These are phyloP conservation scores for Microdochium bolleyi DNA, from an alignment of 2,329 filamentous ascomycete genomes.

Conservation along the genomic window DNA sequence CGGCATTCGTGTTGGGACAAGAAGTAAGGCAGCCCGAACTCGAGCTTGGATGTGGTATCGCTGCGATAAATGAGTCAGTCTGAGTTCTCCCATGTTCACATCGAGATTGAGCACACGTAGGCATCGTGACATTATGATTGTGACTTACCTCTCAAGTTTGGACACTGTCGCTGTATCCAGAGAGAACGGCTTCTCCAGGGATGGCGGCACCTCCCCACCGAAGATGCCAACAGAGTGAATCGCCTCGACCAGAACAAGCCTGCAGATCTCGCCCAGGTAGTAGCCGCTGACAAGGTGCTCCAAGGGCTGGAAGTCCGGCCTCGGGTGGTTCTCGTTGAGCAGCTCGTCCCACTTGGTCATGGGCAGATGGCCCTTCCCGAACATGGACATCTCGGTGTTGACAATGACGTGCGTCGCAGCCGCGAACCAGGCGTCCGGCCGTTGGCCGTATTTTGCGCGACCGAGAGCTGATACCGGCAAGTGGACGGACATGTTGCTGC, in stretches of 20 bases:
- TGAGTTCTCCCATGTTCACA: conserved; percentile 4
- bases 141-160: conserved; percentile 44
- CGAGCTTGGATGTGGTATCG: conserved; percentile 33
- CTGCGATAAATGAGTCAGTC: conserved; percentile 18
- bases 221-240: conserved; percentile 45
- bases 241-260: conserved; percentile 50
- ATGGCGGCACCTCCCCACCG: conserved; percentile 47
- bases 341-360: conserved; percentile 52
- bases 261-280: conserved; percentile 59
- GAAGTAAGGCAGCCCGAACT: conserved; percentile 7
- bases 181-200: conserved; percentile 43
- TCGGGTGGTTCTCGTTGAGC: conserved; percentile 38
- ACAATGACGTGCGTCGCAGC: conserved; percentile 55
- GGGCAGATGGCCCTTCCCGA: conserved; percentile 50
- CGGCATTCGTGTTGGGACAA: neutral
- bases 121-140: neutral
- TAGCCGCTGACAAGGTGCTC: conserved; percentile 50
- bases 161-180: conserved; percentile 55
- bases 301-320: conserved; percentile 34
- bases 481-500: conserved; percentile 58
- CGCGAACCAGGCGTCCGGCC: conserved; percentile 48
- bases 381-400: conserved; percentile 63
- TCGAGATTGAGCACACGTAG: conserved; percentile 1
- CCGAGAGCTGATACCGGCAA: conserved; percentile 50
- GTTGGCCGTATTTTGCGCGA: conserved; percentile 45